Evolutionary conservation across 441 rosid species (phyloP), one percentile per base, ranked within the genome.

Genomic region (Erysimum cheiri): DNA sequence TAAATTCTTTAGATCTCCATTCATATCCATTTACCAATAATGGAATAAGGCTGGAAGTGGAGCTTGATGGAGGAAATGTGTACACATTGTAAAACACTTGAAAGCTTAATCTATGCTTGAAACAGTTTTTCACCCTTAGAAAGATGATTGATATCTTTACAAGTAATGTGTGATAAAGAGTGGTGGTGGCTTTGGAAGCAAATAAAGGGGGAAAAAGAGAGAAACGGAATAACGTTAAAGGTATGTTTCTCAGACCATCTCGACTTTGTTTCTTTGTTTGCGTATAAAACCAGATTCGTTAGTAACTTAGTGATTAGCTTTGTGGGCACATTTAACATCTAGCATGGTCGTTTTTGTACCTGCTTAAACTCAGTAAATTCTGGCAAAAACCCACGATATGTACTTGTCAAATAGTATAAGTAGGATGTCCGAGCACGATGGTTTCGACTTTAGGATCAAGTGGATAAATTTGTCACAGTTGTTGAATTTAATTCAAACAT

Each of bases 71-170:
- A 59, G 44, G 72, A 77, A 72, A 17, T 70, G 59, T 68, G 71
- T 78, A 47, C 33, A 47, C 59, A 13, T 24, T 61, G 57, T 60
- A 67, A 11, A 67, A 67, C 77, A 58, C 60, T 13, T 57, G 13
- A 58, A 31, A 60, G 56, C 49, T 74, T 74, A 2, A 47, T 53
- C 64, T 67, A 68, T 78, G 46, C 48, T 64, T 52, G 74, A 83
- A 84, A 83, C 78, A 77, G 81, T 39, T 78, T 66, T 53, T 69
- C 37, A 64, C 49, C 44, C 50, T 44, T 65, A 11, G 39, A 48
- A 73, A 58, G 19, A 55, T 26, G 8, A 29, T 4, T 53, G 5
- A 55, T 40, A 44, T 9, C 31, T n/a, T 63, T 40, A 19, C 35
- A 54, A 50, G 13, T 50, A 29, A 41, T n/a, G n/a, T 61, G 29